Conservation (phyloP, 208 protist species). For the Sergeia podlipaevii region DNA sequence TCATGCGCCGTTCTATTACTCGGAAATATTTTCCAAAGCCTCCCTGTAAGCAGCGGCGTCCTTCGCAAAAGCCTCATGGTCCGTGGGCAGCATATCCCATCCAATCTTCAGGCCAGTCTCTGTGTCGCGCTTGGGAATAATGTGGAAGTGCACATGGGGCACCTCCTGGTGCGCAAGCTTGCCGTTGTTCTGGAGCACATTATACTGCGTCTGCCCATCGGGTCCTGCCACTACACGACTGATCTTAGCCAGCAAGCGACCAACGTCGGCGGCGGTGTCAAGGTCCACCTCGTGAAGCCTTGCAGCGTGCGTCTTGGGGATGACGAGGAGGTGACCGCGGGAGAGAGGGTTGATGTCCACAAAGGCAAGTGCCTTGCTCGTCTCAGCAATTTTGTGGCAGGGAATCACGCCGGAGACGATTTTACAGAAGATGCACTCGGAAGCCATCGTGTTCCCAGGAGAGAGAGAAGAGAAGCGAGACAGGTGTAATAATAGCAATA, state of each 20-base stretch:
- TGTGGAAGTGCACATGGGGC: conserved; percentile 93
- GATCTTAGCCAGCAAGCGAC: conserved; percentile 47
- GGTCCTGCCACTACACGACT: conserved; percentile 58
- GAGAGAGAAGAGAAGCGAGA: conserved; percentile 8
- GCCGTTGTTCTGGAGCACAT: conserved; percentile 94
- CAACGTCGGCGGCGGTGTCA: conserved; percentile 68
- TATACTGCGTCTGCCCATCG: conserved; percentile 75
- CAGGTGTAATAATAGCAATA: not conserved
- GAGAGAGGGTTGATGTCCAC: conserved; percentile 89
- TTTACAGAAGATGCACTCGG: conserved; percentile 85
- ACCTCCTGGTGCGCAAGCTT: conserved; percentile 89
- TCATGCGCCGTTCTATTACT: too few relatives aligned
- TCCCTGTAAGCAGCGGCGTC: conserved; percentile 61
- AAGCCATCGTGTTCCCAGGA: conserved; percentile 15
- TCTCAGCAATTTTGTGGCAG: conserved; percentile 85
- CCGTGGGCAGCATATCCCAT: conserved; percentile 61
- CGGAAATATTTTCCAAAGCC: conserved; percentile 47
- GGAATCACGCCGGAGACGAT: conserved; percentile 79
- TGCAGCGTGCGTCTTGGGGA: conserved; percentile 79
- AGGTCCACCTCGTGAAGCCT: conserved; percentile 73
- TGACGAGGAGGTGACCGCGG: conserved; percentile 77
- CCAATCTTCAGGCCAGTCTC: conserved; percentile 57
- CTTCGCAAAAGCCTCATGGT: conserved; percentile 52
- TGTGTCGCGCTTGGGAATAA: conserved; percentile 85
- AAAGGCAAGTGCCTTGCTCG: conserved; percentile 72